These are phyloP conservation scores for Auricularia sp. DNA, from an alignment of 768 basidiomycete genomes.

Conservation along the genomic window DNA sequence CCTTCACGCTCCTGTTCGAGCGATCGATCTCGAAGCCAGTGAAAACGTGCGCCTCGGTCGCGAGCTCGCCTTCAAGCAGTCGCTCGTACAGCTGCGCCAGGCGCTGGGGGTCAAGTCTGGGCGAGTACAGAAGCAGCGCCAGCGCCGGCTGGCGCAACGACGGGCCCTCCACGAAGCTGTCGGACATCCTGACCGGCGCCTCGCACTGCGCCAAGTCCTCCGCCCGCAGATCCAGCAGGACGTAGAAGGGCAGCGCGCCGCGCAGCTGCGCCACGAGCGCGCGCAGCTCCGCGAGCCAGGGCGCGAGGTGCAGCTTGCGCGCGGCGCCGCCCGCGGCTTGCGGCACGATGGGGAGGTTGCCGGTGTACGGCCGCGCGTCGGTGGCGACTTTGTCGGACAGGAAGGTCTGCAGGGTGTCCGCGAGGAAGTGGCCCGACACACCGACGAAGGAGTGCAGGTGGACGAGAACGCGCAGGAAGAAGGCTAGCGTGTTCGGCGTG, in stretches of 20 bases:
- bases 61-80: neutral
- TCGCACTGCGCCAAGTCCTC: conserved; percentile 9
- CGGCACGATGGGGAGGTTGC: conserved; percentile 16
- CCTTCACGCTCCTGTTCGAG: too few species aligned
- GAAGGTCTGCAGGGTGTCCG: conserved; percentile 21
- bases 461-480: conserved; percentile 23
- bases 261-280: conserved; percentile 13
- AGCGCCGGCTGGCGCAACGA: neutral
- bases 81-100: neutral
- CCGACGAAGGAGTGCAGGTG: conserved; percentile 22
- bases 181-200: conserved; percentile 9
- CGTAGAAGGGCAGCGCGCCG: conserved; percentile 13
- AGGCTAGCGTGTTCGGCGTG: conserved; percentile 23
- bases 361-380: conserved; percentile 19
- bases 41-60: neutral
- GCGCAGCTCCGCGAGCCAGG: conserved; percentile 17
- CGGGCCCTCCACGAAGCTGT: conserved; percentile 1
- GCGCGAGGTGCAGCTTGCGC: conserved; percentile 14
- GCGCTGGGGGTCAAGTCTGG: neutral
- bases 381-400: conserved; percentile 18
- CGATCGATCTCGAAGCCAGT: neutral
- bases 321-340: conserved; percentile 9
- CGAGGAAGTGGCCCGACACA: conserved; percentile 29
- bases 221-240: conserved; percentile 1
- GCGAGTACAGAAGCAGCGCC: neutral